Evolutionary conservation across 345 rosid genomes (phyloP).

Genomic region (Boechera stricta): DNA sequence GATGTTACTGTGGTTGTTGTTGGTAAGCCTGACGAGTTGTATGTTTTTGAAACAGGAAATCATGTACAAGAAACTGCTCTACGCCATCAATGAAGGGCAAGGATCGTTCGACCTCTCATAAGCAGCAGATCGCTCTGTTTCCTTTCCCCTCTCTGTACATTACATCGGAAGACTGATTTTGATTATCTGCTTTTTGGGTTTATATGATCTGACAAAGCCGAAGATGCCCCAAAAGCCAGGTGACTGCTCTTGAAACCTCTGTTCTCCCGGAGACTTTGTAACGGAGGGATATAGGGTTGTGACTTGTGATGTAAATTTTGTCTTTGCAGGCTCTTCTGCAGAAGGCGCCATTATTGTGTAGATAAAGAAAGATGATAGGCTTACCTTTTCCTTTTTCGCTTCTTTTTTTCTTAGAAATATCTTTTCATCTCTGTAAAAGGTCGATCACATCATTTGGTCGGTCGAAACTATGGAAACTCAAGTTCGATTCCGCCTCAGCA

Average conservation of each 20-base stretch:
- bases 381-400: background rate
- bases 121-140: constrained; percentile 34
- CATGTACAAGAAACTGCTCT: constrained; percentile 88
- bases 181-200: constrained; percentile 17
- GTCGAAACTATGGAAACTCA: constrained; percentile 13
- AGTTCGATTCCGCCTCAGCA: background rate
- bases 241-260: constrained; percentile 9
- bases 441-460: constrained; percentile 1
- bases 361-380: constrained; percentile 26
- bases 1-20: background rate
- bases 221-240: constrained; percentile 28
- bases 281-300: constrained; percentile 4
- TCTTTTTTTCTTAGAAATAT: background rate
- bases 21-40: constrained; percentile 18
- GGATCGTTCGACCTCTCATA: constrained; percentile 97
- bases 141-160: constrained; percentile 11
- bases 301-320: constrained; percentile 1
- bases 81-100: constrained; percentile 96
- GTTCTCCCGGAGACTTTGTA: background rate
- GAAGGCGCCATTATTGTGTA: constrained; percentile 27
- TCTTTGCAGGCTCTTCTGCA: constrained; percentile 27
- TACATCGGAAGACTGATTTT: constrained; percentile 34
- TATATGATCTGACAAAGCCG: constrained; percentile 13
- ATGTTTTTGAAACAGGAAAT: constrained; percentile 71
- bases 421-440: background rate